Conservation (phyloP, 495 filamentous ascomycete species). For the Alectoria sarmentosa region DNA sequence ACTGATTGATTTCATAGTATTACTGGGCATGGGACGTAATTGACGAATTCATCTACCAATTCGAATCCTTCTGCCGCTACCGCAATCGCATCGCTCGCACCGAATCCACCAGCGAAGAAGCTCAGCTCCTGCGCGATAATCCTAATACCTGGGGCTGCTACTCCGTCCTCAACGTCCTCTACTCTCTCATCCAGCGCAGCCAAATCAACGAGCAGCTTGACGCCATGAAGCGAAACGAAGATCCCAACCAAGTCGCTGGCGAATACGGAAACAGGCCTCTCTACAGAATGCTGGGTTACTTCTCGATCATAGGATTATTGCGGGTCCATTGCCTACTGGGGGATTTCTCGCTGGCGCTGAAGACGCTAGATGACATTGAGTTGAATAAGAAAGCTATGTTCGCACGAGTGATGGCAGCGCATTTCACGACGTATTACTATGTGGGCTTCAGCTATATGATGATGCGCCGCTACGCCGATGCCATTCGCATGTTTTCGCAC, state of each 20-base stretch:
- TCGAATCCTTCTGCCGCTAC: slow-evolving; percentile 98
- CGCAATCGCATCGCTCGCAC: slow-evolving; percentile 83
- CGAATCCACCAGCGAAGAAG: slow-evolving; percentile 78
- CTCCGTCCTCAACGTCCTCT: slow-evolving; percentile 97
- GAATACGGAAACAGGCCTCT: slow-evolving; percentile 89
- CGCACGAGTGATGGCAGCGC: slow-evolving; percentile 96
- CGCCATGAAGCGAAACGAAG: slow-evolving; percentile 89
- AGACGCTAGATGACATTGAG: slow-evolving; percentile 98
- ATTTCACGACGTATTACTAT: slow-evolving; percentile 99
- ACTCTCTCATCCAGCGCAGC: slow-evolving; percentile 95
- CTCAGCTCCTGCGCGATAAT: slow-evolving; percentile 84
- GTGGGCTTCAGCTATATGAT: slow-evolving; percentile 99
- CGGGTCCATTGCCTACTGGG: slow-evolving; percentile 94
- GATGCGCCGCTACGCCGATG: slow-evolving; percentile 98
- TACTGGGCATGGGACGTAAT: slow-evolving; percentile 99
- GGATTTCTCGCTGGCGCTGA: slow-evolving; percentile 95
- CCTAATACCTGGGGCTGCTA: slow-evolving; percentile 99
- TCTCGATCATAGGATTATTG: slow-evolving; percentile 95
- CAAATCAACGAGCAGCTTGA: slow-evolving; percentile 96
- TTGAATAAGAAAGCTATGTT: slow-evolving; percentile 99
- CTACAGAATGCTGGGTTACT: slow-evolving; percentile 98
- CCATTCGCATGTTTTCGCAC: slow-evolving; percentile 99
- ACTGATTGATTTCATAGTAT: slow-evolving; percentile 50
- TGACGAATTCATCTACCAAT: slow-evolving; percentile 99
- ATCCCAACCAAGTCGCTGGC: slow-evolving; percentile 74